Evolutionary conservation across 2,329 filamentous ascomycete species (phyloP).

Genomic region (Coleophoma cylindrospora): DNA sequence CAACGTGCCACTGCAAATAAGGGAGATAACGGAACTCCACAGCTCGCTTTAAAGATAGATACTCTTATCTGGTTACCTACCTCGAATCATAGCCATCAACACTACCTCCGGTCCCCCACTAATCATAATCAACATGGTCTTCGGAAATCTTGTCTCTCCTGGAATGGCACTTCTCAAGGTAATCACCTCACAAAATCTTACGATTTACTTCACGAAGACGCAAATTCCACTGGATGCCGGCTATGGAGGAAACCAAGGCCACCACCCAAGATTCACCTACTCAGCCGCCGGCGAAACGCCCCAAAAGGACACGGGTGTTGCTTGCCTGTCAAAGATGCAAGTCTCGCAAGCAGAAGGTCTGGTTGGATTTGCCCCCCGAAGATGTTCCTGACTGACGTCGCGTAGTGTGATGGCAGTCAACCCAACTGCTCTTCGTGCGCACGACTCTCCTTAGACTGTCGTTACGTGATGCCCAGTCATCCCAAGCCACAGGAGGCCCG

Average conservation of each 20-base stretch:
- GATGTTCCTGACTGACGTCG: neutral
- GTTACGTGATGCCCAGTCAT: conserved; percentile 6
- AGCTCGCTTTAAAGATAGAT: too few relatives aligned
- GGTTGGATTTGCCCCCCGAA: neutral
- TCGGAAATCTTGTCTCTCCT: too few relatives aligned
- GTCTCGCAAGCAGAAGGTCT: conserved; percentile 7
- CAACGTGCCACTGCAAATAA: too few relatives aligned
- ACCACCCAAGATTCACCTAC: neutral
- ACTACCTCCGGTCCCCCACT: too few relatives aligned
- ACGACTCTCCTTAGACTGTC: conserved; percentile 5
- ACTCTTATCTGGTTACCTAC: too few relatives aligned
- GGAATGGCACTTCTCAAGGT: too few relatives aligned
- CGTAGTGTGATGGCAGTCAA: conserved; percentile 6
- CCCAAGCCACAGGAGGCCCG: conserved; percentile 6
- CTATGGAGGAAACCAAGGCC: neutral
- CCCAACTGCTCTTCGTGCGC: conserved; percentile 6
- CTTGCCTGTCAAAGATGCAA: conserved; percentile 8
- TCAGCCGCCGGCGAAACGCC: neutral
- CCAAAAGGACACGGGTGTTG: conserved; percentile 4
- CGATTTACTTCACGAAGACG: too few relatives aligned
- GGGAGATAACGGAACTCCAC: too few relatives aligned
- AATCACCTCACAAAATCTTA: too few relatives aligned
- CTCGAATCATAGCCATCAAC: too few relatives aligned
- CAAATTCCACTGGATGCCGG: too few relatives aligned
- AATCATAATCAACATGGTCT: too few relatives aligned